These are phyloP conservation scores for Talaromyces verruculosus DNA, from an alignment of 2,329 filamentous ascomycete species.

Conservation along the genomic window DNA sequence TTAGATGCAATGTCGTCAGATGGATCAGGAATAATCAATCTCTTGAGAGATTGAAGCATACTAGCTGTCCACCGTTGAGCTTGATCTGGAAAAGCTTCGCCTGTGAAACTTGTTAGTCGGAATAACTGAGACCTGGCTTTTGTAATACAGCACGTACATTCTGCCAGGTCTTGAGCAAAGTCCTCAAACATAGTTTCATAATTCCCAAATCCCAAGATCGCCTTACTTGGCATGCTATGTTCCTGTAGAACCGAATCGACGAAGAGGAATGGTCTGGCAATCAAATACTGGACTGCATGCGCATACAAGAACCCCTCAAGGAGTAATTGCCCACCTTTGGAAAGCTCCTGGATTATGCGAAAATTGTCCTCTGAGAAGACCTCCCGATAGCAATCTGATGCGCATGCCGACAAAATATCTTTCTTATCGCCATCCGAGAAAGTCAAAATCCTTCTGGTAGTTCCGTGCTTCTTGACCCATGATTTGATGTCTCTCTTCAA, in stretches of 20 bases:
- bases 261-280: conserved; percentile 8
- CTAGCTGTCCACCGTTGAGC: not conserved
- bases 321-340: not conserved
- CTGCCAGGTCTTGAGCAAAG: not conserved
- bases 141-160: not conserved
- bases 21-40: not conserved
- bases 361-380: conserved; percentile 1
- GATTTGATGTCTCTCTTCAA: not conserved
- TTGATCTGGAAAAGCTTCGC: not conserved
- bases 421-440: not conserved
- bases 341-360: not conserved
- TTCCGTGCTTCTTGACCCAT: not conserved
- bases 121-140: no score
- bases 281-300: not conserved
- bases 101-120: not conserved
- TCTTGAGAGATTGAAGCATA: conserved; percentile 2
- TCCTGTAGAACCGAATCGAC: conserved; percentile 7
- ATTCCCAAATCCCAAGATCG: not conserved
- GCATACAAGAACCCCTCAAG: conserved; percentile 4
- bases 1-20: not conserved
- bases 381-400: not conserved
- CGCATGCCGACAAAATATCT: not conserved
- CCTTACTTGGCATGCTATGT: not conserved
- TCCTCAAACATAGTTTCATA: not conserved
- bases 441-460: not conserved